These are phyloP conservation scores for Spergularia marina DNA, from an alignment of 148 eudicot genomes.

Conservation along the genomic window DNA sequence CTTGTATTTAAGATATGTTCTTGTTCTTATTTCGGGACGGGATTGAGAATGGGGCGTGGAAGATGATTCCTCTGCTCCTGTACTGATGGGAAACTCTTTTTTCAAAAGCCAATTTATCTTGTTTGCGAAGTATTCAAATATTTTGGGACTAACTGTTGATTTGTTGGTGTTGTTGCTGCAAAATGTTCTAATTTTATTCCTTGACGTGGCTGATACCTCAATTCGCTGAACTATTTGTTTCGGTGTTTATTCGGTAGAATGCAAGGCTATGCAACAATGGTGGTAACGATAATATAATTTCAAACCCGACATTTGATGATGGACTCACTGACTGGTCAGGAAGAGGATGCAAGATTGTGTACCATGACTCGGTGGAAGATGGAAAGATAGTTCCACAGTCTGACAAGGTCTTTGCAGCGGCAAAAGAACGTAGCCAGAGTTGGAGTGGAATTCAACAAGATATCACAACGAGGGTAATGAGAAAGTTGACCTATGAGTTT, in stretches of 20 bases:
- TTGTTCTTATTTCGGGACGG: no score
- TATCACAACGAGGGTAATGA: constrained; percentile 61
- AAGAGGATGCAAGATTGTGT: constrained; percentile 68
- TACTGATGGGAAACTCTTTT: no score
- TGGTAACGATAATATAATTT: constrained; percentile 62
- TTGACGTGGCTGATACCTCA: neutral
- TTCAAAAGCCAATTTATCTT: no score
- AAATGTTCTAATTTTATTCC: no score
- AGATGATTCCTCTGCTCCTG: no score
- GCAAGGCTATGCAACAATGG: constrained; percentile 24
- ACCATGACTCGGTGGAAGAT: constrained; percentile 70
- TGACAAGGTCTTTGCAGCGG: constrained; percentile 76
- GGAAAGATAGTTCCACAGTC: constrained; percentile 71
- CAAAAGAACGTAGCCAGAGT: constrained; percentile 64
- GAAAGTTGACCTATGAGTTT: constrained; percentile 75
- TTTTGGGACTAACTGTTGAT: no score
- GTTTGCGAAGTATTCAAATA: no score
- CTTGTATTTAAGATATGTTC: no score
- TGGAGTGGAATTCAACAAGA: constrained; percentile 99
- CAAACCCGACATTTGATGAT: constrained; percentile 75
- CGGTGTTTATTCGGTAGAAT: constrained; percentile 8
- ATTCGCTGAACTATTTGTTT: neutral
- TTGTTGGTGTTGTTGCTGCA: no score
- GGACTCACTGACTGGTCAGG: constrained; percentile 90
- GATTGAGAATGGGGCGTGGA: no score